Conservation (phyloP, 345 rosid genomes). For the Litchi chinensis region DNA sequence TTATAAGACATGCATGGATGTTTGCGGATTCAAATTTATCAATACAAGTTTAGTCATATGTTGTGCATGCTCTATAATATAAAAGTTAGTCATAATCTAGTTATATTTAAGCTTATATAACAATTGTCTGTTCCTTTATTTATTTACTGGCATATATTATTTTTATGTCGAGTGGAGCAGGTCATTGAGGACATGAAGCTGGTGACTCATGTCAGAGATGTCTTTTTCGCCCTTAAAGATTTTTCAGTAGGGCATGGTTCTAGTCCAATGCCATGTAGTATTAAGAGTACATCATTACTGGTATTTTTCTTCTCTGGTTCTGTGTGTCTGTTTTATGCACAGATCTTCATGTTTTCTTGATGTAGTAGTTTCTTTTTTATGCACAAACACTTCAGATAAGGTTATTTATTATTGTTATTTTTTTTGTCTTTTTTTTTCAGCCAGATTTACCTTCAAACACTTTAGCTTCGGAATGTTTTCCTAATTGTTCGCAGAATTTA, state of each 20-base stretch:
- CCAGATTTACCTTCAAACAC: slow-evolving; percentile 43
- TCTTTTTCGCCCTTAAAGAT: slow-evolving; percentile 60
- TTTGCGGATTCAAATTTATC: not conserved
- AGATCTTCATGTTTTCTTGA: slow-evolving; percentile 6
- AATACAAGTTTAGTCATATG: not conserved
- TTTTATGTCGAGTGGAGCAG: slow-evolving; percentile 51
- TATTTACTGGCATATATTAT: slow-evolving; percentile 9
- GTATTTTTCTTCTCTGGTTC: slow-evolving; percentile 37
- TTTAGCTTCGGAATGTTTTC: slow-evolving; percentile 42
- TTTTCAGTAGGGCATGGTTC: slow-evolving; percentile 45
- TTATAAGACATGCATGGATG: not conserved
- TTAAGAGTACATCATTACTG: slow-evolving; percentile 47
- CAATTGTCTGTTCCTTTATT: not conserved
- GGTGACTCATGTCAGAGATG: slow-evolving; percentile 63
- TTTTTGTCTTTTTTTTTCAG: slow-evolving; percentile 41
- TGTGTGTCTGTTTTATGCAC: slow-evolving; percentile 3
- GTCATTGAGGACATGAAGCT: slow-evolving; percentile 65
- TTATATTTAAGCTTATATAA: not conserved
- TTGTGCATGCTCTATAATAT: not conserved
- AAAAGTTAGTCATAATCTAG: slow-evolving; percentile 5
- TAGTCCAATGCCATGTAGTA: slow-evolving; percentile 41
- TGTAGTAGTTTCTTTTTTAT: slow-evolving; percentile 6
- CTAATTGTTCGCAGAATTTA: slow-evolving; percentile 38
- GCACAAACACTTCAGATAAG: slow-evolving; percentile 15
- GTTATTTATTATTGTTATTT: slow-evolving; percentile 24